Base-by-base conservation (phyloP, 2,329 filamentous ascomycete genomes). In the Cladosporium austrohemisphaericum region DNA sequence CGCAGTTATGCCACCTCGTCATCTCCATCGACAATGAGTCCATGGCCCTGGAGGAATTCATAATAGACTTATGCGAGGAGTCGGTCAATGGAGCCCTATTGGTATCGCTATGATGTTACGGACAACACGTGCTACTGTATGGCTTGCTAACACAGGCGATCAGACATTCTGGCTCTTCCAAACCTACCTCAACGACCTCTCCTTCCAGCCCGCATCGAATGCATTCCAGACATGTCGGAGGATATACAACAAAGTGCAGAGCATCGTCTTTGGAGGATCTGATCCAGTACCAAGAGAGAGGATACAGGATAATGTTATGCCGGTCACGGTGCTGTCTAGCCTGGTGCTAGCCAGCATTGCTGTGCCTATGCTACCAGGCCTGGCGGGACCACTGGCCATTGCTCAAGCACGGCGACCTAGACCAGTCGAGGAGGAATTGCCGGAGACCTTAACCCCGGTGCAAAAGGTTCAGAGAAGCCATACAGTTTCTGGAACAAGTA, bases 141-240 rank as follows among this genome's bases (percentile, higher is more conserved):
- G 4, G 10, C 14, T 9, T 29, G 49, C 56, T 62, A 56, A 64
- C 47, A 31, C 19, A 11, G 8, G 33, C 37, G 35, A 54, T 44
- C 63, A 93, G 88, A 92, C 88, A 28, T 93, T 93, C 69, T 93
- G 88, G 88, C 78, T 93, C 44, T 90, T 93, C 68, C 88, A 93
- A 71, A 92, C 86, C 4, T 91, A 93, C 65, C 80, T 93, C 23
- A 85, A 88, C 73, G 88, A 93, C 65, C 80, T 93, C 54, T 80
- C 86, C 49, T 74, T 78, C 62, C 86, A 85, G 51, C 88, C 88
- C 2, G 84, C 86, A 65, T 84, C 85, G 53, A 80, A 84, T 60
- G 78, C 85, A 41, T 93, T 93, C 71, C 84, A 87, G 70, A 92
- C 86, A 41, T 92, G 88, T 64, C 81, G 86, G 52, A 77, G 88